These are phyloP conservation scores for Seiridium unicorne DNA, from an alignment of 2,329 filamentous ascomycete genomes.

Conservation along the genomic window DNA sequence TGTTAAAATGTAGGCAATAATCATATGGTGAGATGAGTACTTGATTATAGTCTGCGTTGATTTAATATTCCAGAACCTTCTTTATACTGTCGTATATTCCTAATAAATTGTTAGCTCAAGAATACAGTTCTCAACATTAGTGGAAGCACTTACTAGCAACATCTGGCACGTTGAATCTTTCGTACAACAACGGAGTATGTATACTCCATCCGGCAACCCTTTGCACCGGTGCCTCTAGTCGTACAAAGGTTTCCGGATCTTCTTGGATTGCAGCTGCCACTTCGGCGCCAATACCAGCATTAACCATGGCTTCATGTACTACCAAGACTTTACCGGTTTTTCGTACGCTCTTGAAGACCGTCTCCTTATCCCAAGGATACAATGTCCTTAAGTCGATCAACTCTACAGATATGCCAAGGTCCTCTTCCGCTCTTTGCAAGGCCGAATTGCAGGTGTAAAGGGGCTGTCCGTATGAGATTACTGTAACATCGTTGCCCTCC, in stretches of 20 bases:
- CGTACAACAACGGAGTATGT: constrained; percentile 76
- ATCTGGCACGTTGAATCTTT: constrained; percentile 81
- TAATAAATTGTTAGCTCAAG: constrained; percentile 27
- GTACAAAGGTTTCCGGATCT: constrained; percentile 70
- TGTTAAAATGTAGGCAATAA: neutral
- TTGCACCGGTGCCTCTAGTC: constrained; percentile 80
- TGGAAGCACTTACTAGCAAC: constrained; percentile 70
- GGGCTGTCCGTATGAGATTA: constrained; percentile 87
- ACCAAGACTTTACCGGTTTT: constrained; percentile 87
- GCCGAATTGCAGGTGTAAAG: constrained; percentile 80
- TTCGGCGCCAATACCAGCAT: constrained; percentile 85
- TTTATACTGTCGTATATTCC: constrained; percentile 73
- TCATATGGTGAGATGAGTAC: neutral
- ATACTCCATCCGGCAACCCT: constrained; percentile 89
- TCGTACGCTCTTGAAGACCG: constrained; percentile 75
- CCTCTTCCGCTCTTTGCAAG: constrained; percentile 71
- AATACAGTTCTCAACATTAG: neutral
- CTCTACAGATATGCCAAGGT: constrained; percentile 75
- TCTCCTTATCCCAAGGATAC: constrained; percentile 87
- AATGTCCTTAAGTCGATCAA: constrained; percentile 85
- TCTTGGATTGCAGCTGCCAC: constrained; percentile 88
- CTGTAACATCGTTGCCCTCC: constrained; percentile 74
- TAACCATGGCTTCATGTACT: constrained; percentile 90
- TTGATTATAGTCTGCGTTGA: neutral
- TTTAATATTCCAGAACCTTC: constrained; percentile 62